Evolutionary conservation across 2,329 filamentous ascomycete species (phyloP), one percentile per base, ranked within the genome.

Genomic region (Trichothecium sympodiale): DNA sequence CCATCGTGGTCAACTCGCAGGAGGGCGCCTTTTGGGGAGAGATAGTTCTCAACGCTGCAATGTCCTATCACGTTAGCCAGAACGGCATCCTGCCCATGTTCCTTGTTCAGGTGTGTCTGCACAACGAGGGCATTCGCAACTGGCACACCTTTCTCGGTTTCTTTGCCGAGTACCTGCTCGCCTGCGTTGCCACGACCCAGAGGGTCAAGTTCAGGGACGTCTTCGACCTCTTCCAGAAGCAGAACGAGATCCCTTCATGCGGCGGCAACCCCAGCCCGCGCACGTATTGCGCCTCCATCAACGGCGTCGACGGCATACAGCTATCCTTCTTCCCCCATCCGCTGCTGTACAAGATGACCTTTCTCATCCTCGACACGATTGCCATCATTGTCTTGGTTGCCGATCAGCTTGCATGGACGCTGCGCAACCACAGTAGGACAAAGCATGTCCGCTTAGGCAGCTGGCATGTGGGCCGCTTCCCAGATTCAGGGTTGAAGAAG

Each of bases 81-180:
- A 60, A 59, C 34, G 57, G 57, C 4, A 46, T 60, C 4, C 38
- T 60, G 17, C 54, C 57, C 34, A 60, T 60, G 51, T 55, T 60
- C 18, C 47, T 60, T 1, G 43, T 59, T 5, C 57, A 60, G 43
- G 42, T 60, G 5, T 58, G 55, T 37, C 46, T 60, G 25, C 57
- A 60, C 37, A 53, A 58, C 31, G 57, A 60, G 31, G 57, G 57
- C 12, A 60, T 60, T 27, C 53, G 55, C 20, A 60, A 59, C 36
- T 60, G 57, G 57, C 57, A 60, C 29, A 60, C 57, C 2, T 60
- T 60, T 34, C 35, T 60, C 7, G 57, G 57, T n/a, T 60, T 60
- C 46, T 50, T 53, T 14, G 50, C 54, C 36, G 57, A 60, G 35
- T 60, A 60, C 33, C 32, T 60, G 4, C 50, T 60, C 3, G 57